Base-by-base conservation (phyloP, 148 eudicot species). In the Diospyros kaki region DNA sequence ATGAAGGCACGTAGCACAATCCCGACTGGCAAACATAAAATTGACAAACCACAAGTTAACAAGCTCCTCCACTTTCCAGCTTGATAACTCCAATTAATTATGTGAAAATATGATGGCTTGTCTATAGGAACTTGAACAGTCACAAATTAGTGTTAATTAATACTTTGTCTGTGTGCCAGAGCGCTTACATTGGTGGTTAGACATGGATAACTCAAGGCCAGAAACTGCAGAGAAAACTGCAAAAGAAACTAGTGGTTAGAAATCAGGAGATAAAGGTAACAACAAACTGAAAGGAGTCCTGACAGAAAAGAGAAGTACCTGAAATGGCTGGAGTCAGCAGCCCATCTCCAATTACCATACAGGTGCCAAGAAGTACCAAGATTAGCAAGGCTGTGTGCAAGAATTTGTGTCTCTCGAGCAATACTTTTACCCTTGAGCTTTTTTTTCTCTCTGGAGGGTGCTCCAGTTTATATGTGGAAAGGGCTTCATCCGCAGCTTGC, bases 301-400 rank as follows among this genome's bases (percentile, higher is more conserved):
- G 50, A 44, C 45, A 5, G 71, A 60, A 72, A 74, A 48, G 65
- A 61, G 10, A 64, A 63, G 12, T 81, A 88, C 97, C 97, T 69
- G 98, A 93, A 61, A 93, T 93, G 15, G 93, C 89, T 12, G 98
- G 98, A 79, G 98, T 90, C 6, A 93, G 88, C 11, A 93, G 77
- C 39, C 98, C 98, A 83, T 93, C 98, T 74, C 98, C 98, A 75
- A 93, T 89, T 56, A 93, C 97, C 97, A 93, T 93, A 85, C 97
- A 93, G 59, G 97, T 93, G 74, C 97, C 97, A 72, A 92, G 91
- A 73, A 93, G 93, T 75, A 89, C 98, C 87, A 93, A 77, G 41
- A 93, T 81, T 28, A 93, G 82, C 80, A 93, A 80, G 76, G 96
- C 96, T 73, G 87, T 88, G 78, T 85, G 98, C 83, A 90, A 84